Evolutionary conservation across 768 basidiomycete genomes (phyloP).

Genomic region (Panus rudis): DNA sequence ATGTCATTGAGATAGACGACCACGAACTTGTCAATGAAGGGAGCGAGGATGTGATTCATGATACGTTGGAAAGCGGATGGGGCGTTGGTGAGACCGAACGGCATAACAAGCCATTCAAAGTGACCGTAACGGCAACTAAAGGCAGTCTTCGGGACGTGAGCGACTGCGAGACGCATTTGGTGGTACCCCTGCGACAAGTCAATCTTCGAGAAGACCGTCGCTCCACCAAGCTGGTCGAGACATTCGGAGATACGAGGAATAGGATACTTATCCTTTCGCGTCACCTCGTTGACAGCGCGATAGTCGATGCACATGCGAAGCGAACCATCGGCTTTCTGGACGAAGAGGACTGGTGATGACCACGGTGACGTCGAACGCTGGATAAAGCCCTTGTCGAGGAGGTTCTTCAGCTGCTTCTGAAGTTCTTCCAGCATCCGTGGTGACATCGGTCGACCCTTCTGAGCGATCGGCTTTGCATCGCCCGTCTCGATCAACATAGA

Average conservation of each 20-base stretch:
- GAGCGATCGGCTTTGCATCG: too few species aligned
- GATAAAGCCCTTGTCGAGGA: slow-evolving; percentile 25
- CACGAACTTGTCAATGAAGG: slow-evolving; percentile 6
- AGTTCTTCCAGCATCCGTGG: too few species aligned
- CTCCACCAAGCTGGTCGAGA: too few species aligned
- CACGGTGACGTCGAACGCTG: slow-evolving; percentile 20
- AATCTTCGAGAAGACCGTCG: slow-evolving; percentile 29
- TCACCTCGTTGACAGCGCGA: slow-evolving; percentile 23
- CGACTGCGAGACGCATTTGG: slow-evolving; percentile 29
- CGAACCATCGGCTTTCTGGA: slow-evolving; percentile 17
- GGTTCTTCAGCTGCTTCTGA: too few species aligned
- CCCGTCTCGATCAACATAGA: too few species aligned
- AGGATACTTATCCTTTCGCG: slow-evolving; percentile 25
- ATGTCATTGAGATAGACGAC: slow-evolving; percentile 16
- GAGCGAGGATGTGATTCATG: slow-evolving; percentile 11
- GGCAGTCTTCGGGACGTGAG: slow-evolving; percentile 33
- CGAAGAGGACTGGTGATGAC: slow-evolving; percentile 19
- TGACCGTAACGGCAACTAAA: slow-evolving; percentile 29
- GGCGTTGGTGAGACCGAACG: slow-evolving; percentile 20
- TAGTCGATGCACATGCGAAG: slow-evolving; percentile 20
- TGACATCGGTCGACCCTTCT: too few species aligned
- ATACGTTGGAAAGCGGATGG: slow-evolving; percentile 13
- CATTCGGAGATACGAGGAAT: slow-evolving; percentile 26
- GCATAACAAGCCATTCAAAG: slow-evolving; percentile 28
- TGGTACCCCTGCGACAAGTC: slow-evolving; percentile 35